Evolutionary conservation across 805 yeast species (phyloP).

Genomic region (Cyberlindnera suaveolens): DNA sequence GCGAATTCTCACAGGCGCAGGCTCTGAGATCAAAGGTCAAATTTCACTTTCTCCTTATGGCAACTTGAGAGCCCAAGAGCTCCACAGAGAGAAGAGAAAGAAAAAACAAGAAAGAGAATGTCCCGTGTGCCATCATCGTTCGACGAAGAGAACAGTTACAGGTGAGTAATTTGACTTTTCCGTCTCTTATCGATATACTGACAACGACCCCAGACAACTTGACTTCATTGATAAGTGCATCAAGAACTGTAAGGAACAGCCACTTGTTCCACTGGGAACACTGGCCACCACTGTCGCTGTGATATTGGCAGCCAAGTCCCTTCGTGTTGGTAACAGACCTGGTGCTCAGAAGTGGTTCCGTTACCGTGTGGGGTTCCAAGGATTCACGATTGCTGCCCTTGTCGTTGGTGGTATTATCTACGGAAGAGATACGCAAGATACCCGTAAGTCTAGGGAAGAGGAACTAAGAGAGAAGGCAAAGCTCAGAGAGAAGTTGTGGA

Average conservation of each 20-base stretch:
- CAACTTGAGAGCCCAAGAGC: no score
- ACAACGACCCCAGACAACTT: conserved; percentile 27
- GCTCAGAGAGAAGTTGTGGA: conserved; percentile 81
- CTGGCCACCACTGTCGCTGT: conserved; percentile 78
- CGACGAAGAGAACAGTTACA: conserved; percentile 24
- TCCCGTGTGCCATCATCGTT: conserved; percentile 30
- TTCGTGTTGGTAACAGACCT: conserved; percentile 62
- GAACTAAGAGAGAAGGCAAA: conserved; percentile 71
- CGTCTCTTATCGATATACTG: background rate
- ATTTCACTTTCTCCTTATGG: no score
- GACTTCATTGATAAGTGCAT: conserved; percentile 51
- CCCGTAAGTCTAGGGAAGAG: conserved; percentile 54
- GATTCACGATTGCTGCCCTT: conserved; percentile 73
- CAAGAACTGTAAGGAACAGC: conserved; percentile 73
- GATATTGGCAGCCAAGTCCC: conserved; percentile 66
- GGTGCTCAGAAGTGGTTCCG: conserved; percentile 84
- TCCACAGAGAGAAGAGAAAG: no score
- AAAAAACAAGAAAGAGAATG: conserved; percentile 14
- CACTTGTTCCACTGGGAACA: conserved; percentile 81
- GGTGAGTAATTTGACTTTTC: conserved; percentile 10
- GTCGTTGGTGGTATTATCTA: conserved; percentile 72
- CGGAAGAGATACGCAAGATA: conserved; percentile 43
- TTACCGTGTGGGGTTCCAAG: conserved; percentile 86
- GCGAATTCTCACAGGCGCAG: no score
- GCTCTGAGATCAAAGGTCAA: no score